Percentiles rank a stretch among this genome's conserved stretches.
Evolutionary conservation across 2,329 filamentous ascomycete species (phyloP).

Genomic region (Pestalotiopsis sp.): DNA sequence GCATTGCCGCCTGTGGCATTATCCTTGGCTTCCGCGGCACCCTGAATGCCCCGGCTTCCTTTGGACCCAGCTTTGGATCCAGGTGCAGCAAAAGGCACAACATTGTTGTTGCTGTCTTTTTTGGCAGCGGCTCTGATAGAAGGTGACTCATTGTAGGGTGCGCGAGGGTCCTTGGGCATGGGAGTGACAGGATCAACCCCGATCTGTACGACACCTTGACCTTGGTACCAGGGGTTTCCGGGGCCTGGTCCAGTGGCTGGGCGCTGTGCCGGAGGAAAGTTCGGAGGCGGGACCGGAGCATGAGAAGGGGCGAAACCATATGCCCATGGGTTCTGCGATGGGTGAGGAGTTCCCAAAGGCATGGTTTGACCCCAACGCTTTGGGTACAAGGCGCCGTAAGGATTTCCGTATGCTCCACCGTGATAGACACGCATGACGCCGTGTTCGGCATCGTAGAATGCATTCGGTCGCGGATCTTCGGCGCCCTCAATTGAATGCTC

Average conservation of each 20-base stretch:
- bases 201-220: slow-evolving; percentile 19
- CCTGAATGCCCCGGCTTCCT: slow-evolving; percentile 9
- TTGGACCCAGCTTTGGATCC: slow-evolving; percentile 4
- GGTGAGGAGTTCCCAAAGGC: slow-evolving; percentile 47
- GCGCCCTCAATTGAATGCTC: slow-evolving; percentile 57
- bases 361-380: slow-evolving; percentile 35
- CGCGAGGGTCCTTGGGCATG: slow-evolving; percentile 1
- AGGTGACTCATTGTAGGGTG: slow-evolving; percentile 2
- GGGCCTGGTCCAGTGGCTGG: slow-evolving; percentile 4
- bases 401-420: slow-evolving; percentile 57
- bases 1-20: not conserved
- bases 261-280: slow-evolving; percentile 9
- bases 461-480: slow-evolving; percentile 60
- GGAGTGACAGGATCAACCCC: not conserved
- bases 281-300: slow-evolving; percentile 2
- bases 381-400: slow-evolving; percentile 50
- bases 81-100: slow-evolving; percentile 2
- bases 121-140: slow-evolving; percentile 7
- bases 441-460: slow-evolving; percentile 57
- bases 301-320: slow-evolving; percentile 35
- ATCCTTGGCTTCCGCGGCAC: slow-evolving; percentile 3
- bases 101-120: slow-evolving; percentile 7
- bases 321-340: slow-evolving; percentile 45
- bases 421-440: slow-evolving; percentile 61
- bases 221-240: slow-evolving; percentile 24